A percentile compares a stretch with the other conserved stretches of the same genome.
Conservation (phyloP, 139 green algal species). For the Mychonastes homosphaera region DNA sequence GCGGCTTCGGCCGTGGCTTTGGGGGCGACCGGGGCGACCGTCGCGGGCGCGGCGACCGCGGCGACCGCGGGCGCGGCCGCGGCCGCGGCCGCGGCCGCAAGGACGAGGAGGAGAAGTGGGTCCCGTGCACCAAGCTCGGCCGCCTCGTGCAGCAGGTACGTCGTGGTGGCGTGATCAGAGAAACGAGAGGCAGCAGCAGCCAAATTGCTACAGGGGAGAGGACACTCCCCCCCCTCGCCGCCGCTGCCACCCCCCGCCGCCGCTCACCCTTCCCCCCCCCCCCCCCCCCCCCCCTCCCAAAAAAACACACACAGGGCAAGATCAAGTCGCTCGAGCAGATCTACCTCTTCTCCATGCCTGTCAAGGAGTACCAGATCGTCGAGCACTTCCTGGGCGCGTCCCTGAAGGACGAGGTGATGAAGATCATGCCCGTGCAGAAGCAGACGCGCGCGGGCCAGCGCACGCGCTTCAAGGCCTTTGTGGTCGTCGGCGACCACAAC, state of each 20-base stretch:
- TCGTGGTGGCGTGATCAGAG: background rate
- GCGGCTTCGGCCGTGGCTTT: conserved; percentile 87
- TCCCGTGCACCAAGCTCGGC: conserved; percentile 96
- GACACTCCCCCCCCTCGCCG: too few relatives aligned
- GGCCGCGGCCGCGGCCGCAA: conserved; percentile 61
- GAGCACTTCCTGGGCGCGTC: conserved; percentile 72
- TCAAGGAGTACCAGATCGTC: conserved; percentile 97
- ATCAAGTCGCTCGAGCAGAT: conserved; percentile 99
- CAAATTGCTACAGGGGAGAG: too few relatives aligned
- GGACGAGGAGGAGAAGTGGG: conserved; percentile 94
- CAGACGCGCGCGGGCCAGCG: conserved; percentile 98
- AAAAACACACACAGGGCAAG: conserved; percentile 96
- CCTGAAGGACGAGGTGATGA: conserved; percentile 97
- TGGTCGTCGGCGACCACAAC: conserved; percentile 97
- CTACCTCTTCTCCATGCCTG: conserved; percentile 97
- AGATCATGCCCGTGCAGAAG: conserved; percentile 99
- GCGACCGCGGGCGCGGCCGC: conserved; percentile 52
- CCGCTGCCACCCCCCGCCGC: background rate
- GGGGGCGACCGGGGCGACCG: conserved; percentile 59
- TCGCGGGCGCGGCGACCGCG: conserved; percentile 51
- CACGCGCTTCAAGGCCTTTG: conserved; percentile 99
- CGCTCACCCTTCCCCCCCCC: background rate
- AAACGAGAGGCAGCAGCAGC: background rate
- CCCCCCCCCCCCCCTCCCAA: too few relatives aligned
- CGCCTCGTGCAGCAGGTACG: conserved; percentile 88